Percentiles rank a stretch among this genome's conserved stretches.
phyloP scores from a whole-genome alignment of 2,329 filamentous ascomycete genomes.

The Clathrospora elynae region DNA sequence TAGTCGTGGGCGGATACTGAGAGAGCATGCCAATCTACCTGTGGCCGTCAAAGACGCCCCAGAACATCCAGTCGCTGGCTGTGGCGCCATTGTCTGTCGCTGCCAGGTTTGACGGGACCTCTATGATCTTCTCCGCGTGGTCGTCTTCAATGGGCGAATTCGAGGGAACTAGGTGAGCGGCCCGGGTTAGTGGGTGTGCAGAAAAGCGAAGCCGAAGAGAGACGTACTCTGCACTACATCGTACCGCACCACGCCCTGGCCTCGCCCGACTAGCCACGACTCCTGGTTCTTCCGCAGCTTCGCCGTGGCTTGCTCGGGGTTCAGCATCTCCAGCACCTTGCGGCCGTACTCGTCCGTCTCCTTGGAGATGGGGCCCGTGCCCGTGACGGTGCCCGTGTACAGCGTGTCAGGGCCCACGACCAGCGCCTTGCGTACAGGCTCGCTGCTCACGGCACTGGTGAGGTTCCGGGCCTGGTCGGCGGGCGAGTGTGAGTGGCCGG shows the following conservation, averaged over 20 bases:
- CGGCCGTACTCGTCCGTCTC: conserved; percentile 81
- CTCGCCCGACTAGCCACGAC: conserved; percentile 87
- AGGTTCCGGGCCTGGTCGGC: conserved; percentile 41
- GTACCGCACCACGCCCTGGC: conserved; percentile 89
- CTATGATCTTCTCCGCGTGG: conserved; percentile 96
- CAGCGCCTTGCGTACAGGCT: conserved; percentile 69
- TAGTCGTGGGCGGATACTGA: conserved; percentile 9
- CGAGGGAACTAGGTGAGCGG: conserved; percentile 69
- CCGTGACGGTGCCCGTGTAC: conserved; percentile 83
- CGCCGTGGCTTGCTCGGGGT: conserved; percentile 87
- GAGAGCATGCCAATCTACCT: conserved; percentile 61
- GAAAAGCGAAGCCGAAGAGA: too few relatives aligned
- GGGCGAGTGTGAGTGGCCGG: conserved; percentile 29
- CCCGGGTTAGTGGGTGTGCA: too few relatives aligned
- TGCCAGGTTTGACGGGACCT: conserved; percentile 70
- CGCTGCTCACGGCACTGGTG: conserved; percentile 44
- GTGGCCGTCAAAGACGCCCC: conserved; percentile 98
- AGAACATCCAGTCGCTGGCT: conserved; percentile 97
- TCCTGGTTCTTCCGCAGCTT: conserved; percentile 89
- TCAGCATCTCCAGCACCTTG: conserved; percentile 93
- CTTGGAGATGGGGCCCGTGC: conserved; percentile 86
- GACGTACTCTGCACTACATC: conserved; percentile 77
- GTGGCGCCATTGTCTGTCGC: conserved; percentile 60
- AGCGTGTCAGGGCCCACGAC: conserved; percentile 90
- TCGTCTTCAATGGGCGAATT: conserved; percentile 99